Base-by-base conservation (phyloP, 208 protist genomes). In the Leishmania guyanensis region DNA sequence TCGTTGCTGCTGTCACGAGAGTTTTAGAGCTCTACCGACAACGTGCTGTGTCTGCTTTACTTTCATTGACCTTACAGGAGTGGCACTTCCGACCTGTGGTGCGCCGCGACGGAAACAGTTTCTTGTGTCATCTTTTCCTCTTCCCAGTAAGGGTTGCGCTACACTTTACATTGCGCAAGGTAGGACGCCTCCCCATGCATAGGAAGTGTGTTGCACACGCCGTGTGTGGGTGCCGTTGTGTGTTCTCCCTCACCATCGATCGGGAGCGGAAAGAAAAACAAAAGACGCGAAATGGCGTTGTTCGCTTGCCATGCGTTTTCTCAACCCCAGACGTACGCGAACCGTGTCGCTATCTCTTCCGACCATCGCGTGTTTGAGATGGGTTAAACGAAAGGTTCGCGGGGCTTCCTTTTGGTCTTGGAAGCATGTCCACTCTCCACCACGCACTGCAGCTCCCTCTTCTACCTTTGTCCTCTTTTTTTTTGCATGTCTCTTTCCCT, bases 401-500 rank as follows among this genome's bases (percentile, higher is more conserved):
- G 69, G 46, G 46, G 9, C 46, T 51, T 48, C 9, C 39, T 73
- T 26, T 73, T 54, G 69, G 22, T 71, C 36, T 26, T 50, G 66
- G 33, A 26, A 50, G 17, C 66, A 71, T 48, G 10, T 36, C 4
- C n/a, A 46, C 69, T 73, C 9, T 54, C 22, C 12, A 51, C 26
- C 43, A 36, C 33, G 53, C 69, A 54, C 69, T 48, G 5, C 62
- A 36, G 2, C 29, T 33, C 29, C 16, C 12, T 39, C 39, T 48
- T 71, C 66, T 71, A 48, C 36, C 48, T 71, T 43, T 16, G 20
- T 16, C 9, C 51, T 75, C 43, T 6, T 53, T 60, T 70, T 81
- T 54, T 62, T 72, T 76, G 20, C 22, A 9, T 75, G 51, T 14
- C 50, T 46, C 69, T 48, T 56, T 75, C 36, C 65, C 71, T 58